Conservation (phyloP, 495 filamentous ascomycete species). For the Lasiosphaeria hispida region DNA sequence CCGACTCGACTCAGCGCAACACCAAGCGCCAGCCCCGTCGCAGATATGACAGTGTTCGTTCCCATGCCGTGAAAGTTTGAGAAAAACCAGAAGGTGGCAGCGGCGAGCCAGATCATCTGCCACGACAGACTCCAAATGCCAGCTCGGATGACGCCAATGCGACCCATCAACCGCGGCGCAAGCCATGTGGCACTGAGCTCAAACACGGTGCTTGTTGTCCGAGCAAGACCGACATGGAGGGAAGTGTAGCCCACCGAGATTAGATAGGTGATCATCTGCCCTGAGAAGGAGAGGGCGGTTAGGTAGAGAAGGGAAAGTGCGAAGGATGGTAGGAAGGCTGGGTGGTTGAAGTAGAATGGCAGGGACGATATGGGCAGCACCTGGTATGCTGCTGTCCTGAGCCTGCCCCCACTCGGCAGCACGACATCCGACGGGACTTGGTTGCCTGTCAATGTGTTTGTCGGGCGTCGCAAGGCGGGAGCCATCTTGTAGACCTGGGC, state of each 20-base stretch:
- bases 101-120: conserved; percentile 54
- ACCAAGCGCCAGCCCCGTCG: conserved; percentile 47
- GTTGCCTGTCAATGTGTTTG: too few species aligned
- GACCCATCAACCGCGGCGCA: conserved; percentile 48
- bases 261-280: conserved; percentile 61
- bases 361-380: conserved; percentile 17
- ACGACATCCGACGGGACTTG: neutral
- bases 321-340: conserved; percentile 54
- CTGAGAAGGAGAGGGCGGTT: conserved; percentile 57
- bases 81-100: conserved; percentile 43
- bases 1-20: conserved; percentile 61
- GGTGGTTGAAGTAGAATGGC: conserved; percentile 43
- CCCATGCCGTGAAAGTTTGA: conserved; percentile 14
- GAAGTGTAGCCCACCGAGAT: conserved; percentile 40
- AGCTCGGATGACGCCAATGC: conserved; percentile 55
- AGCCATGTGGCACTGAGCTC: conserved; percentile 53
- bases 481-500: conserved; percentile 36
- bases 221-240: conserved; percentile 36
- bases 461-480: conserved; percentile 6
- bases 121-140: conserved; percentile 65
- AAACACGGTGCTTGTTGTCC: conserved; percentile 37
- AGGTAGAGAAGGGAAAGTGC: conserved; percentile 56
- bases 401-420: neutral
- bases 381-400: neutral
- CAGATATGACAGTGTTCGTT: conserved; percentile 30